Percentiles rank a stretch among this genome's conserved stretches.
phyloP scores from a whole-genome alignment of 2,329 filamentous ascomycete genomes.

The Trichoderma lentiforme region DNA sequence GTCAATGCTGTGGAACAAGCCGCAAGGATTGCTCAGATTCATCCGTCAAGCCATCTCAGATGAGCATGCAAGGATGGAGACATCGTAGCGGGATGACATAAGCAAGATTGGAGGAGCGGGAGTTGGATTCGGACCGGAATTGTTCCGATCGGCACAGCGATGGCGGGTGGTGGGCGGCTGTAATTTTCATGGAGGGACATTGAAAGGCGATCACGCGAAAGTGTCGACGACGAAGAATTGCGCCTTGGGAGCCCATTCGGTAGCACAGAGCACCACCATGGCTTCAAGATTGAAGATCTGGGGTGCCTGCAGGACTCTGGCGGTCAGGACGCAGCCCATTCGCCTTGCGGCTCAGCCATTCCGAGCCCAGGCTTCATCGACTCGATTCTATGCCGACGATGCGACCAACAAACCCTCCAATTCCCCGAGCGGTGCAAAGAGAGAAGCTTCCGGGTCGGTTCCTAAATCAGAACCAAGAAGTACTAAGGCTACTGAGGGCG shows the following conservation, averaged over 20 bases:
- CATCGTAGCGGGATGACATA: conserved; percentile 5
- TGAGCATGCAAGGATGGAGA: not conserved
- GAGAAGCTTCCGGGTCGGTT: not conserved
- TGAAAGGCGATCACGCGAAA: conserved; percentile 13
- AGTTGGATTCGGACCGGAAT: conserved; percentile 15
- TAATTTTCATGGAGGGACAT: conserved; percentile 19
- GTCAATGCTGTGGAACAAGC: conserved; percentile 8
- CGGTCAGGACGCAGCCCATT: conserved; percentile 29
- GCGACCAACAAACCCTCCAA: conserved; percentile 27
- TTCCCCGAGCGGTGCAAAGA: conserved; percentile 18
- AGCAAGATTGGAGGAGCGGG: not conserved
- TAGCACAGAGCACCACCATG: conserved; percentile 28
- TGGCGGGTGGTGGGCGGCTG: conserved; percentile 7
- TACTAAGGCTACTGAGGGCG: not conserved
- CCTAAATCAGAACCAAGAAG: not conserved
- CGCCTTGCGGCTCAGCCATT: conserved; percentile 26
- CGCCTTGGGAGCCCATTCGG: conserved; percentile 9
- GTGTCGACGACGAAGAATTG: conserved; percentile 15
- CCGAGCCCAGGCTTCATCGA: conserved; percentile 22
- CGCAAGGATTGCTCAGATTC: conserved; percentile 5
- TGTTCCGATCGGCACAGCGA: conserved; percentile 21
- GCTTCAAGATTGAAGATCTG: conserved; percentile 34
- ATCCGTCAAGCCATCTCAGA: conserved; percentile 7
- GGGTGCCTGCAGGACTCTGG: conserved; percentile 35
- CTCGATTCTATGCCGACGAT: conserved; percentile 34